A percentile compares a stretch with the other conserved stretches of the same genome.
Conservation (phyloP, 352 stramenopile genomes). For the Phytophthora tubulina region DNA sequence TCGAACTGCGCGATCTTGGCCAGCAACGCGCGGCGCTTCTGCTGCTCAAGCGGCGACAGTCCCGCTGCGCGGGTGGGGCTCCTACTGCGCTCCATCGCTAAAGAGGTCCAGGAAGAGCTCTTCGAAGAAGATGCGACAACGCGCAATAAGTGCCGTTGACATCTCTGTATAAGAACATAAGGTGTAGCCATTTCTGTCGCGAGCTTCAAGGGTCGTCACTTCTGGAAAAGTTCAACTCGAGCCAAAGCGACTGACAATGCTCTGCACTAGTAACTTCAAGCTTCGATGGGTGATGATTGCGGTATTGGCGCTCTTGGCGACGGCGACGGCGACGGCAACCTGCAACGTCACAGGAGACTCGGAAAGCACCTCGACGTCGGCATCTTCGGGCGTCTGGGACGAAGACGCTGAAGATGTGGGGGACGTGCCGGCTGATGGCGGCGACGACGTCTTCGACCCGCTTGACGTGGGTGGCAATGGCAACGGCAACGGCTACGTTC, state of each 20-base stretch:
- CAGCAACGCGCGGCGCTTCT: conserved; percentile 50
- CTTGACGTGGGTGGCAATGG: conserved; percentile 7
- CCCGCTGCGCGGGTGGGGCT: background rate
- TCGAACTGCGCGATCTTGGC: conserved; percentile 68
- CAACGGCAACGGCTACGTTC: conserved; percentile 1
- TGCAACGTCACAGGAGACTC: conserved; percentile 20
- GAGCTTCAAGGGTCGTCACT: conserved; percentile 25
- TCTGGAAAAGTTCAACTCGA: conserved; percentile 24
- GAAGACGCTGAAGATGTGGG: background rate
- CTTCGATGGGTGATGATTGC: conserved; percentile 15
- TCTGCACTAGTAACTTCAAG: conserved; percentile 11
- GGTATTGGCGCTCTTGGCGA: background rate
- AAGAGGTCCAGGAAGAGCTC: no score
- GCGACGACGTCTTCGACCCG: conserved; percentile 16
- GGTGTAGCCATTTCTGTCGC: background rate
- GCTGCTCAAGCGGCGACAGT: conserved; percentile 28
- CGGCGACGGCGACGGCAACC: background rate
- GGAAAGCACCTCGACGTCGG: conserved; percentile 6
- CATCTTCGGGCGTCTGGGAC: conserved; percentile 3
- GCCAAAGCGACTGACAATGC: conserved; percentile 16
- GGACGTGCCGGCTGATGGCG: background rate
- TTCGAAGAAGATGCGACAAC: no score
- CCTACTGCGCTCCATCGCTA: conserved; percentile 18
- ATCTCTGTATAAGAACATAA: background rate
- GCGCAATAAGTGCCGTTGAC: background rate